These are phyloP conservation scores for Saccharomycopsis microspora DNA, from an alignment of 805 yeast genomes.

Conservation along the genomic window DNA sequence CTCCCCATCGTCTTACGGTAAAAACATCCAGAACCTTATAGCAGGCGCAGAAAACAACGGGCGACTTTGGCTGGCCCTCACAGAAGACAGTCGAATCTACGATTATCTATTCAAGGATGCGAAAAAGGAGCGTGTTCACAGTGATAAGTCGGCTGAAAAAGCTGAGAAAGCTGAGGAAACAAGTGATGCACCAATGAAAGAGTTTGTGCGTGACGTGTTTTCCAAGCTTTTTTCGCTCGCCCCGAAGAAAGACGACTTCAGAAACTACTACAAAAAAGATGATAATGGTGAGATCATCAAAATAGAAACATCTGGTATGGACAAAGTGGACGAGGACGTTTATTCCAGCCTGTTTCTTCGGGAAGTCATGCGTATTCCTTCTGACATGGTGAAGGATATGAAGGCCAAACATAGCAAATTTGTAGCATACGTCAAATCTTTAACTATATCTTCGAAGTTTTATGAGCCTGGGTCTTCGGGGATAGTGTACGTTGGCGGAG, in stretches of 20 bases:
- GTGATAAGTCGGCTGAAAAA: background rate
- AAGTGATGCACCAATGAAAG: background rate
- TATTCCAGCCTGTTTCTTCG: slow-evolving; percentile 6
- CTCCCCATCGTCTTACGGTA: background rate
- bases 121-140: background rate
- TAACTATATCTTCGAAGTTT: slow-evolving; percentile 9
- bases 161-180: background rate
- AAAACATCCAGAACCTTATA: slow-evolving; percentile 2
- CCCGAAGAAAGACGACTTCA: slow-evolving; percentile 9
- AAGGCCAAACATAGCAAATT: slow-evolving; percentile 5
- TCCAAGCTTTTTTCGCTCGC: slow-evolving; percentile 5
- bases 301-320: slow-evolving; percentile 11
- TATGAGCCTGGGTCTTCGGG: background rate
- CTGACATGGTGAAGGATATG: slow-evolving; percentile 2
- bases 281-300: slow-evolving; percentile 1
- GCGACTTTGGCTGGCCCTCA: slow-evolving; percentile 10
- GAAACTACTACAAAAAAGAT: slow-evolving; percentile 1
- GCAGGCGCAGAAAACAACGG: slow-evolving; percentile 12
- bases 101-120: slow-evolving; percentile 8
- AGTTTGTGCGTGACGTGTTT: slow-evolving; percentile 6
- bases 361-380: slow-evolving; percentile 1
- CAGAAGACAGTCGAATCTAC: slow-evolving; percentile 2
- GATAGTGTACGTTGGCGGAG: slow-evolving; percentile 67
- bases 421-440: background rate
- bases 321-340: background rate